Base-by-base conservation (phyloP, 1,284 basidiomycete species). In the Garcileccinum viscosum region DNA sequence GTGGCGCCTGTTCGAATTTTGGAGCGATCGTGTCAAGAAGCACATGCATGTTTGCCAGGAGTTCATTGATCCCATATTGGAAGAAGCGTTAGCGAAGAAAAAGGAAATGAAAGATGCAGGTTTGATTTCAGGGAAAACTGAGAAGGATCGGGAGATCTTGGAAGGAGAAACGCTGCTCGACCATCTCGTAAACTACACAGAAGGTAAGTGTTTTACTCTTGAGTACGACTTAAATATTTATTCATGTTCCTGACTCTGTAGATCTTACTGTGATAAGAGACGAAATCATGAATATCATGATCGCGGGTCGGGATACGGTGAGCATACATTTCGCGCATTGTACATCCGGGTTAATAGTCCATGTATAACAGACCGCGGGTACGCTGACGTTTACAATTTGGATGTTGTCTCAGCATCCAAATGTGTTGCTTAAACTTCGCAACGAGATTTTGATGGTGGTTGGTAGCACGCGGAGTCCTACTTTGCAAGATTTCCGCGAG, bases 301-400 rank as follows among this genome's bases (percentile, higher is more conserved):
- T 86, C 24, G 86, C 87, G 5, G 86, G 84, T 6, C 79, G 87
- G 17, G 86, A 88, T 70, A 87, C 86, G 6, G 86, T 85, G 64
- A 66, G 82, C 65, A 19, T 6, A 14, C 12, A 14, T 65, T 64
- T 53, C 14, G 2, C n/a, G n/a, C n/a, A n/a, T n/a, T n/a, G n/a
- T n/a, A n/a, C n/a, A n/a, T n/a, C n/a, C n/a, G n/a, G n/a, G n/a
- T n/a, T n/a, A n/a, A n/a, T 35, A 19, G 1, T 9, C 42, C 17
- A 40, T 70, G 71, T 35, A 69, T 56, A 32, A 70, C 64, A 90
- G 70, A 90, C 89, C 0, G 86, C 88, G 12, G 76, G 82, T 5
- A 86, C 85, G 0, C 73, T 91, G 22, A 88, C 87, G 0, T 88
- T 85, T 69, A 78, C 80, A 3, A 70, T 89, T 5, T 91, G 90